Evolutionary conservation across 768 basidiomycete species (phyloP), one percentile per base, ranked within the genome.

Genomic region (Pulveroboletus frians): DNA sequence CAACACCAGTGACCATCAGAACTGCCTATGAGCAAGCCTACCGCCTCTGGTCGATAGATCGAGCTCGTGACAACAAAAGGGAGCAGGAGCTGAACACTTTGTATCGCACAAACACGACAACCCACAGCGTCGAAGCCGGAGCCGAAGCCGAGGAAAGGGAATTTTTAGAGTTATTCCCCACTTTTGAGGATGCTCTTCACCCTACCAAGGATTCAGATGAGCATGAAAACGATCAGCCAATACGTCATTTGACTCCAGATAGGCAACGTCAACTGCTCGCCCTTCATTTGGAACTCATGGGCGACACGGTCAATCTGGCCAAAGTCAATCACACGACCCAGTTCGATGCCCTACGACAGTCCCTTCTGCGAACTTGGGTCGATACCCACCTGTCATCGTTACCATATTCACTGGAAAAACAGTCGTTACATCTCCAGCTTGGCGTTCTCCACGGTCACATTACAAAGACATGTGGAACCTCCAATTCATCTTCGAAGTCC

Each of bases 11-110:
- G 26, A 47, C 38, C 13, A 32, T 92, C 27, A 74, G 77, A 45
- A 66, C 58, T 6, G 65, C 74, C 10, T 92, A 88, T 57, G 84
- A 87, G 45, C 85, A 85, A 59, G 73, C 81, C 3, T 75, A 83
- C 39, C 75, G 81, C n/a, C 75, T 95, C 18, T 97, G 95, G 95
- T 73, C 81, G 37, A 81, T 85, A 37, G 88, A 96, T 56, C 80
- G 81, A 21, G 80, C 83, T 27, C 83, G 79, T 55, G 81, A 83
- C 51, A 76, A 79, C 32, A 77, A 87, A 53, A 73, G 69, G n/a
- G 78, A 79, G 29, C 75, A 77, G 21, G 80, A 80, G 11, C 78
- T 83, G 0, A 79, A 77, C 23, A 85, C 88, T 18, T 69, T 98
- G 3, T 99, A 98, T 71, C 83, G 86, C 21, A 73, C 74, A 40